phyloP scores from a whole-genome alignment of 805 yeast species.

The Lachancea meyersii region DNA sequence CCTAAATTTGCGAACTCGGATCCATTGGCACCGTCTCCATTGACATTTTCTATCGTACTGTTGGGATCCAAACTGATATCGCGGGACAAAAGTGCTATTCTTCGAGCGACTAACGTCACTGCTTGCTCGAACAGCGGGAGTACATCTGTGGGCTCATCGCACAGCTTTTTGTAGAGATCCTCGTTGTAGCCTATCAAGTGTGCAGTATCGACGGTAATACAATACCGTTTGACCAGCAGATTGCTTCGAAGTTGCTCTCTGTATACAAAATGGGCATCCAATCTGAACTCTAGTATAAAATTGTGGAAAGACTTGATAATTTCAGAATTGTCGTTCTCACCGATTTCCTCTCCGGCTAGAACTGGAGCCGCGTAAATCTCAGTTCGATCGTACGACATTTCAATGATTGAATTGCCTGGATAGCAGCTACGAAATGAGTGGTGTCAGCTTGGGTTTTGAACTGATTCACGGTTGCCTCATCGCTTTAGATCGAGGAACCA shows the following conservation, averaged over 20 bases:
- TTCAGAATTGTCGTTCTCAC: slow-evolving; percentile 59
- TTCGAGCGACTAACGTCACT: slow-evolving; percentile 77
- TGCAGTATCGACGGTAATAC: slow-evolving; percentile 67
- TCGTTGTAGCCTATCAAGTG: slow-evolving; percentile 86
- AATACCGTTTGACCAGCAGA: slow-evolving; percentile 67
- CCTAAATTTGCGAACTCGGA: slow-evolving; percentile 9
- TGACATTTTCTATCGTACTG: slow-evolving; percentile 11
- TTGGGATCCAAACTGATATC: slow-evolving; percentile 9
- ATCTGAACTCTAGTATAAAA: slow-evolving; percentile 80
- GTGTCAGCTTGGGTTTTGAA: no score
- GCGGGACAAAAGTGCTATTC: slow-evolving; percentile 44
- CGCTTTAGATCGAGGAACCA: no score
- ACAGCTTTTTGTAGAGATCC: slow-evolving; percentile 73
- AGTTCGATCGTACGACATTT: slow-evolving; percentile 69
- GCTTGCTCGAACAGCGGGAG: slow-evolving; percentile 81
- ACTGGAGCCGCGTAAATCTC: slow-evolving; percentile 74
- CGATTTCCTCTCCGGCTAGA: slow-evolving; percentile 72
- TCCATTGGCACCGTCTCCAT: slow-evolving; percentile 11
- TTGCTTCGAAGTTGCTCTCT: slow-evolving; percentile 89
- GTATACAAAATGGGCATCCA: slow-evolving; percentile 76
- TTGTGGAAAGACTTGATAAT: slow-evolving; percentile 69
- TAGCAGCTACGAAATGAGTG: background rate
- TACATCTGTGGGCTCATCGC: slow-evolving; percentile 84
- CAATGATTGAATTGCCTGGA: background rate
- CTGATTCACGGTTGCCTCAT: no score